Evolutionary conservation across 2,329 filamentous ascomycete genomes (phyloP), one percentile per base, ranked within the genome.

Genomic region (Tolypocladium endophyticum): DNA sequence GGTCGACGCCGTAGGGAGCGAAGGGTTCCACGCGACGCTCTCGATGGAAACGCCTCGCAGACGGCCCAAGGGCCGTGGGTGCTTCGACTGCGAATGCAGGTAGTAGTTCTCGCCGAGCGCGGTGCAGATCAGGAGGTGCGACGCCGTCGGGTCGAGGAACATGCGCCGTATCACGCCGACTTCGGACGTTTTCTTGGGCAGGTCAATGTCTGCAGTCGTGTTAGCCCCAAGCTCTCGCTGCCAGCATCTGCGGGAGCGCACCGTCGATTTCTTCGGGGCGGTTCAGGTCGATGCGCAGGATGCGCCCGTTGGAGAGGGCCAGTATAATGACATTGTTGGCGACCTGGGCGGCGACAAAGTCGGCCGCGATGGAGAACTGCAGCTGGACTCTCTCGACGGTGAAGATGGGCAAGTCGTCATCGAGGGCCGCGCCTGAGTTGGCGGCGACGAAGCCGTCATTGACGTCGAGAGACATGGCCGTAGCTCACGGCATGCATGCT

Each of bases 111-210:
- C 94, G 71, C 92, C 92, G 47, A 92, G 84, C 6, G 91, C 88
- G 3, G 94, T 99, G 71, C 89, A 92, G 66, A 99, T 86, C 64
- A 99, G 84, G 35, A 99, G 80, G 76, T 99, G 94, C 7, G 92
- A 97, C 35, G 94, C 94, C 14, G 93, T 96, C 35, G 94, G 93
- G 70, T 99, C 94, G 70, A 99, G 88, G 77, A 99, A 99, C 84
- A 99, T 91, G 77, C 89, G 90, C 66, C 89, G 87, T 70, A 99
- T 97, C 58, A 96, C 84, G 65, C 94, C 94, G 61, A 94, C 84
- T 73, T 99, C 93, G 43, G 90, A 88, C 20, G 90, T 85, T 69
- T 93, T 94, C 77, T 95, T 96, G 43, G 94, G 94, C 9, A 99
- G 85, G 73, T 99, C 94, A 72, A 99, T 96, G 75, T 99, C 93